Conservation (phyloP, 2,329 filamentous ascomycete genomes). For the Cladophialophora yegresii region DNA sequence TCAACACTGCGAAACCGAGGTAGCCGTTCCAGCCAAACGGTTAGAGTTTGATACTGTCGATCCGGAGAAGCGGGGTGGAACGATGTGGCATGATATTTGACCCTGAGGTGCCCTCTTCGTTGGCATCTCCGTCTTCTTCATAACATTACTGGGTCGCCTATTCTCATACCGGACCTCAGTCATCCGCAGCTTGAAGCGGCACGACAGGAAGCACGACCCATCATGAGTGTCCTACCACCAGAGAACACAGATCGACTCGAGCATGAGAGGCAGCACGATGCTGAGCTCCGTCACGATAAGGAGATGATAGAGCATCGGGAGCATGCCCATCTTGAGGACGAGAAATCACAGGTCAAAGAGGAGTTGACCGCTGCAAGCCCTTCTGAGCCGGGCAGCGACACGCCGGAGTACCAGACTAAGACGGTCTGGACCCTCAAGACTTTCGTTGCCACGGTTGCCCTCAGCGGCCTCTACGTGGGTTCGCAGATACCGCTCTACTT, state of each 20-base stretch:
- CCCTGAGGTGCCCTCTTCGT: not conserved
- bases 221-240: constrained; percentile 25
- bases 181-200: not conserved
- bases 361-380: not conserved
- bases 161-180: not conserved
- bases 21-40: constrained; percentile 1
- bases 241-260: constrained; percentile 24
- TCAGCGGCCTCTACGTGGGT: constrained; percentile 22
- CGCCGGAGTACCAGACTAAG: constrained; percentile 18
- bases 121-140: not conserved
- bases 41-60: not conserved
- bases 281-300: constrained; percentile 13
- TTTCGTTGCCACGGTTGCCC: constrained; percentile 18
- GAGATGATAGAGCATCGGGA: constrained; percentile 18
- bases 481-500: constrained; percentile 33
- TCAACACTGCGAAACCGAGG: constrained; percentile 6
- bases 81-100: constrained; percentile 8
- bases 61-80: constrained; percentile 9
- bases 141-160: not conserved
- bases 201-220: not conserved
- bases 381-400: constrained; percentile 6
- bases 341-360: constrained; percentile 7
- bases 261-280: constrained; percentile 22
- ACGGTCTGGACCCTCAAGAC: constrained; percentile 24
- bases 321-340: constrained; percentile 6